Evolutionary conservation across 345 rosid genomes (phyloP), one percentile per base, ranked within the genome.

Genomic region (Draba incana): DNA sequence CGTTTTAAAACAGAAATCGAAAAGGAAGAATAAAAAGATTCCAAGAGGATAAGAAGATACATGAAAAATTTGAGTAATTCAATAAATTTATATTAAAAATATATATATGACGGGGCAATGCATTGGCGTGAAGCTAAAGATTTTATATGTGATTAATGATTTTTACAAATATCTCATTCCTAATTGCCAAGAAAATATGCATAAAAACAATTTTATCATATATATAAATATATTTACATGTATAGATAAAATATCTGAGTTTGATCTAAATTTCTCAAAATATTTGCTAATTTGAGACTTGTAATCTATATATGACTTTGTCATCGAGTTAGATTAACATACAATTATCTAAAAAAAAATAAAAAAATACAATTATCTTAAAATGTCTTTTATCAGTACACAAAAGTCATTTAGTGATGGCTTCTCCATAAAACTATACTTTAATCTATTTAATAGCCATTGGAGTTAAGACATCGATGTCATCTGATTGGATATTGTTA

Each of bases 391-490:
- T 4, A 46, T 54, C 28, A 67, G n/a, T 9, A 9, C 44, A 60
- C 73, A 67, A 60, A 66, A 60, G 73, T 64, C 78, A 53, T 67
- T 55, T 45, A 74, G 57, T 35, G 62, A 24, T 25, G 62, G 11
- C 23, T 46, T 20, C 20, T 62, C 14, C 7, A 38, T 74, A 68
- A 48, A 67, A 15, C 7, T 53, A 42, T 31, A 5, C 11, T 44
- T 35, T 28, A 33, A 41, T 3, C 25, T 38, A 56, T 27, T 25
- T 15, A 37, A 60, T 31, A 52, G 11, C 51, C 11, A 61, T 20
- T 60, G 57, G 49, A 53, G 78, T 74, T 66, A 42, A 30, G 78
- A 52, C 45, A 68, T 67, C 68, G 57, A 74, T 53, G 78, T 74
- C 73, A 74, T 67, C 78, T 46, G 37, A 74, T 4, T 53, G 24